Percentiles rank a stretch among this genome's conserved stretches.
Evolutionary conservation across 2,329 filamentous ascomycete genomes (phyloP).

Genomic region (Beauveria sp.): DNA sequence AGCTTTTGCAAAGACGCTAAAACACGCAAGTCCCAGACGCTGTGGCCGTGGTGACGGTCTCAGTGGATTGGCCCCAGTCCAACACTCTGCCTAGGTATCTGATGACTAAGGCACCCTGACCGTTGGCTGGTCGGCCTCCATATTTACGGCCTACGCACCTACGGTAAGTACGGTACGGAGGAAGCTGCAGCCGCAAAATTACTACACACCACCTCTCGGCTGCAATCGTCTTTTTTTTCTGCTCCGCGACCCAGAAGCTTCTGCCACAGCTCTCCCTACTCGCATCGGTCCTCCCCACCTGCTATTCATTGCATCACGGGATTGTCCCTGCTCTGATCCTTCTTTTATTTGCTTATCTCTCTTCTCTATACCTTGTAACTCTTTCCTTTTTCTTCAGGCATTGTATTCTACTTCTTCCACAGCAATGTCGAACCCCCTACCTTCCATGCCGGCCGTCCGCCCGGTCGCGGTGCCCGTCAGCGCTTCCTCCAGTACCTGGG

Average conservation of each 20-base stretch:
- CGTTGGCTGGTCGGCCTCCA: constrained; percentile 6
- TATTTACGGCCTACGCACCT: no score
- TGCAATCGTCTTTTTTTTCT: constrained; percentile 5
- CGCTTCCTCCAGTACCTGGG: constrained; percentile 68
- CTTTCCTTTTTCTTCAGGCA: constrained; percentile 16
- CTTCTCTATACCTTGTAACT: constrained; percentile 16
- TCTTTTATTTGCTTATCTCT: not conserved
- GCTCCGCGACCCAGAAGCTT: constrained; percentile 10
- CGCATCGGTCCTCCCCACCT: constrained; percentile 6
- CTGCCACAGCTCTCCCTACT: constrained; percentile 5
- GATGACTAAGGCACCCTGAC: constrained; percentile 6
- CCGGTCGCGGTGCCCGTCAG: constrained; percentile 39
- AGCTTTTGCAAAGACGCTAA: no score
- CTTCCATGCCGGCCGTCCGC: constrained; percentile 39
- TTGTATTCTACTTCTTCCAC: constrained; percentile 16
- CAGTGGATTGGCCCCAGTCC: no score
- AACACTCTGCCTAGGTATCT: no score
- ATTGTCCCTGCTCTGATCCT: not conserved
- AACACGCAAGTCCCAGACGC: no score
- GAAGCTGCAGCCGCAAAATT: constrained; percentile 7
- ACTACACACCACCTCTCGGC: not conserved
- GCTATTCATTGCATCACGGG: constrained; percentile 10
- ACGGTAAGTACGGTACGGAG: no score
- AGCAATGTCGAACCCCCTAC: constrained; percentile 38
- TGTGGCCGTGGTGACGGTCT: no score